These are phyloP conservation scores for Pleodorina starrii DNA, from an alignment of 139 green algal species.

Conservation along the genomic window DNA sequence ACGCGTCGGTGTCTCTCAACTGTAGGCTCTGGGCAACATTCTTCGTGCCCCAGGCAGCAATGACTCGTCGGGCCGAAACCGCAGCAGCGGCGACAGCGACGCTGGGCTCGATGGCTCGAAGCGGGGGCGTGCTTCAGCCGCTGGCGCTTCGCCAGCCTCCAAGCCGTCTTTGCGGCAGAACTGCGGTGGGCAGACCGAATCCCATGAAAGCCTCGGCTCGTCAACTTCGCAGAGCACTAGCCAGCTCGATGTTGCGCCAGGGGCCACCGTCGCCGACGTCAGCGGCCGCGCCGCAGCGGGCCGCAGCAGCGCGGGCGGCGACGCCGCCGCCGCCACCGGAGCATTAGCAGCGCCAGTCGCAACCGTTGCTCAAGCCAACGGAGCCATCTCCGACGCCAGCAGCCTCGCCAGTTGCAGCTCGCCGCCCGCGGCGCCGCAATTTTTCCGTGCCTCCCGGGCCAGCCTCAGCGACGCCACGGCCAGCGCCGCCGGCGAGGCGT, in stretches of 20 bases:
- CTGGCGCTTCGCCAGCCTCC: not conserved
- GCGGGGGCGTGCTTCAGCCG: not conserved
- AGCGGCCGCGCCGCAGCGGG: not conserved
- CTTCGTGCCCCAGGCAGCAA: not conserved
- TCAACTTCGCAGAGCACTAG: not conserved
- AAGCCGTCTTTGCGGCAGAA: not conserved
- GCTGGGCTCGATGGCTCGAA: not conserved
- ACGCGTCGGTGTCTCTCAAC: too few species aligned
- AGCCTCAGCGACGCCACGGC: constrained; percentile 6
- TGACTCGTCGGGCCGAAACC: not conserved
- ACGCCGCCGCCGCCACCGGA: not conserved
- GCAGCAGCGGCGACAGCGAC: not conserved
- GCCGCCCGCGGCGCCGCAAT: not conserved
- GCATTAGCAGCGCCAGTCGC: too few species aligned
- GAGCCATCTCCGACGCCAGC: not conserved
- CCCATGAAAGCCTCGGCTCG: not conserved
- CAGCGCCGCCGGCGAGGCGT: not conserved
- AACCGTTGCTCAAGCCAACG: not conserved
- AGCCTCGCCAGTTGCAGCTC: not conserved
- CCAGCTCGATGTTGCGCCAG: not conserved
- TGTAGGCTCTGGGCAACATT: constrained; percentile 1
- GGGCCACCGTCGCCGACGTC: not conserved
- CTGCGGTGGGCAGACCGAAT: not conserved
- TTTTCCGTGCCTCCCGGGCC: constrained; percentile 5
- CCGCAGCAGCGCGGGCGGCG: not conserved